Percentiles rank a stretch among this genome's conserved stretches.
Conservation (phyloP, 768 basidiomycete species). For the Auriscalpium microsporum region DNA sequence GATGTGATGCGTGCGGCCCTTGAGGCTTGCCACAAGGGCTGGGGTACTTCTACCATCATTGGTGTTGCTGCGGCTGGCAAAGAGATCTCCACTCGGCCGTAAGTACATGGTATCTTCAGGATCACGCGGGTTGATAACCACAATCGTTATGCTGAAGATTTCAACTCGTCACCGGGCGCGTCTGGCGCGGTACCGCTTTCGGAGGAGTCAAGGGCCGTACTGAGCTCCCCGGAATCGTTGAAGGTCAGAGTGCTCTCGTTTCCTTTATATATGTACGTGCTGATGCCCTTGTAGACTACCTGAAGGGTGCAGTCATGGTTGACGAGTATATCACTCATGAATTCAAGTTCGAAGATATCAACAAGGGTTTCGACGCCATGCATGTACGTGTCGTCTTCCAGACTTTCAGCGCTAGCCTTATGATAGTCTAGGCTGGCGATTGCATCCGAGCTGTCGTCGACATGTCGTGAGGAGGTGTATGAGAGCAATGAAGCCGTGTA, state of each 20-base stretch:
- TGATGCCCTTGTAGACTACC: conserved; percentile 51
- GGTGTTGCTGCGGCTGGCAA: conserved; percentile 97
- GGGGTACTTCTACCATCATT: conserved; percentile 94
- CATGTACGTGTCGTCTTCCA: conserved; percentile 55
- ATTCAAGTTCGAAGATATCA: conserved; percentile 65
- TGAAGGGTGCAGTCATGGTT: conserved; percentile 73
- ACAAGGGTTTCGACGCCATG: conserved; percentile 91
- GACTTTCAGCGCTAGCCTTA: neutral
- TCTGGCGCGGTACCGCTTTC: conserved; percentile 93
- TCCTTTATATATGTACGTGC: neutral
- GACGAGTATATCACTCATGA: conserved; percentile 96
- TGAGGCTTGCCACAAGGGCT: conserved; percentile 99
- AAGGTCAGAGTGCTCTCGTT: conserved; percentile 42
- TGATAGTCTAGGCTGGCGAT: conserved; percentile 50
- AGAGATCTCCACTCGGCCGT: conserved; percentile 41
- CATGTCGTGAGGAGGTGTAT: conserved; percentile 38
- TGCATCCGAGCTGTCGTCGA: conserved; percentile 96
- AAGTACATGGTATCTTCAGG: conserved; percentile 21
- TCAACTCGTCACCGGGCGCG: conserved; percentile 77
- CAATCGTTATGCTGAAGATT: conserved; percentile 19
- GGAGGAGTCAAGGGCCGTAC: conserved; percentile 98
- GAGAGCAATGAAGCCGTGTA: neutral
- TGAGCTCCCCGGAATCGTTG: conserved; percentile 88
- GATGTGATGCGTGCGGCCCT: conserved; percentile 92
- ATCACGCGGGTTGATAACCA: conserved; percentile 19